Conservation (phyloP, 352 stramenopile genomes). For the Phytopythium chamaehyphon region DNA sequence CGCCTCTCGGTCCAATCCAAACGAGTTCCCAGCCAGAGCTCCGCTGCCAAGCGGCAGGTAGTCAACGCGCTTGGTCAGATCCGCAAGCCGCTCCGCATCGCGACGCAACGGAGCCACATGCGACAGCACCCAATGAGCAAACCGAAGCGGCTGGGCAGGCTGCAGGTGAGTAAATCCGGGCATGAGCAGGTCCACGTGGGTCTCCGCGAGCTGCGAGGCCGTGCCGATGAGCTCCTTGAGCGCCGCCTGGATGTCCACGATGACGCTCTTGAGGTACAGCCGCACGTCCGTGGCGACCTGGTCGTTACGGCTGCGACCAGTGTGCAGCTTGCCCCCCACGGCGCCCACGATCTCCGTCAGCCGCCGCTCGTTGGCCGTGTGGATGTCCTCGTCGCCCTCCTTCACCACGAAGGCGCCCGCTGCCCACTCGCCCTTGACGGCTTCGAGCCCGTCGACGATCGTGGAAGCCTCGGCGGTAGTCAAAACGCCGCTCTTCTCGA, state of each 20-base stretch:
- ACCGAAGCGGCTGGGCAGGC: constrained; percentile 97
- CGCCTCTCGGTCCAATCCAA: constrained; percentile 94
- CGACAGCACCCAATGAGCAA: constrained; percentile 97
- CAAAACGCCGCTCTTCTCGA: constrained; percentile 91
- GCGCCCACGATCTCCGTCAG: constrained; percentile 96
- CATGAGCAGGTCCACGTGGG: constrained; percentile 96
- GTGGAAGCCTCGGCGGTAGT: constrained; percentile 81
- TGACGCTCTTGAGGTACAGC: constrained; percentile 89
- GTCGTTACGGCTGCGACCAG: constrained; percentile 95
- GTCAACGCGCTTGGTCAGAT: constrained; percentile 95
- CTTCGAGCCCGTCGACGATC: constrained; percentile 87
- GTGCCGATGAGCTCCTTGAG: constrained; percentile 91
- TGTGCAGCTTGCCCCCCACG: constrained; percentile 98
- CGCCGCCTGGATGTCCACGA: constrained; percentile 58
- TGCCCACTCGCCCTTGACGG: constrained; percentile 89
- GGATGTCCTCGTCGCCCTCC: constrained; percentile 97
- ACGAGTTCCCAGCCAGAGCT: constrained; percentile 97
- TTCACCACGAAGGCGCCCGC: constrained; percentile 81
- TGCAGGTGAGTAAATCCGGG: constrained; percentile 99
- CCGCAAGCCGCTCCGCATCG: constrained; percentile 92
- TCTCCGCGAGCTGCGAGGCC: constrained; percentile 84
- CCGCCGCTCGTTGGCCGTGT: constrained; percentile 98
- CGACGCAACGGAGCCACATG: constrained; percentile 92
- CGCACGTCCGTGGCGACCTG: constrained; percentile 98
- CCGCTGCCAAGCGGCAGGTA: constrained; percentile 95